A percentile compares a stretch with the other conserved stretches of the same genome.
Conservation (phyloP, 192 early-diverging fungal genomes). For the Coemansia sp. region DNA sequence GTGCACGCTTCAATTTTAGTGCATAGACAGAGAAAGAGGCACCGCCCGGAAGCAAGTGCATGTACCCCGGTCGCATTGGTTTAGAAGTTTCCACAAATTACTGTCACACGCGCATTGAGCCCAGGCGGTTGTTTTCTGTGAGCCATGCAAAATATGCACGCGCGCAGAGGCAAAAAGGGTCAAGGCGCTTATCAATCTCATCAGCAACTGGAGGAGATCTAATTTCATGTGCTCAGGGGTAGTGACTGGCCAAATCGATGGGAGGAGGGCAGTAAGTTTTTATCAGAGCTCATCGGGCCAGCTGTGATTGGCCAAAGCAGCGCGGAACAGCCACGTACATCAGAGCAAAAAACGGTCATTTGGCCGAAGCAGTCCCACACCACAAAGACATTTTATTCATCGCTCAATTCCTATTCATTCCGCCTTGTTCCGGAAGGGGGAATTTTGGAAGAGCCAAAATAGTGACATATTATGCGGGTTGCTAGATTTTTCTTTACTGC, state of each 20-base stretch:
- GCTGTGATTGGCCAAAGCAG: slow-evolving; percentile 7
- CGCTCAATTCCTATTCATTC: slow-evolving; percentile 10
- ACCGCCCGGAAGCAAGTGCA: neutral
- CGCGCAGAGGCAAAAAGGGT: slow-evolving; percentile 5
- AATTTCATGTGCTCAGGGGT: slow-evolving; percentile 4
- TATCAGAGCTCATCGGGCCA: slow-evolving; percentile 6
- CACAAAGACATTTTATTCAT: neutral
- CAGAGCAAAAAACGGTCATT: neutral
- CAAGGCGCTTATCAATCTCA: slow-evolving; percentile 3
- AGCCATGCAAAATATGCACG: neutral
- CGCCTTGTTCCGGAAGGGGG: neutral
- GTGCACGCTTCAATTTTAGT: slow-evolving; percentile 7
- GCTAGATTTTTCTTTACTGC: neutral
- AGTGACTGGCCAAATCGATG: slow-evolving; percentile 2
- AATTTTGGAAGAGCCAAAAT: neutral
- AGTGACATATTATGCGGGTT: neutral
- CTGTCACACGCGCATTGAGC: slow-evolving; percentile 6
- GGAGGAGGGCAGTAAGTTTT: neutral
- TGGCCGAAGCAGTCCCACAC: slow-evolving; percentile 5
- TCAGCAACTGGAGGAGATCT: slow-evolving; percentile 2
- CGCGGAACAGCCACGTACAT: slow-evolving; percentile 2
- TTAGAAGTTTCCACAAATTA: slow-evolving; percentile 6
- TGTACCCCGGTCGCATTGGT: slow-evolving; percentile 5
- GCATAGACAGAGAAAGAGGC: neutral
- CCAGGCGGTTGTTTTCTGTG: neutral